These are phyloP conservation scores for Phyllostachys edulis DNA, from an alignment of 176 grass and related monocot species.

Conservation along the genomic window DNA sequence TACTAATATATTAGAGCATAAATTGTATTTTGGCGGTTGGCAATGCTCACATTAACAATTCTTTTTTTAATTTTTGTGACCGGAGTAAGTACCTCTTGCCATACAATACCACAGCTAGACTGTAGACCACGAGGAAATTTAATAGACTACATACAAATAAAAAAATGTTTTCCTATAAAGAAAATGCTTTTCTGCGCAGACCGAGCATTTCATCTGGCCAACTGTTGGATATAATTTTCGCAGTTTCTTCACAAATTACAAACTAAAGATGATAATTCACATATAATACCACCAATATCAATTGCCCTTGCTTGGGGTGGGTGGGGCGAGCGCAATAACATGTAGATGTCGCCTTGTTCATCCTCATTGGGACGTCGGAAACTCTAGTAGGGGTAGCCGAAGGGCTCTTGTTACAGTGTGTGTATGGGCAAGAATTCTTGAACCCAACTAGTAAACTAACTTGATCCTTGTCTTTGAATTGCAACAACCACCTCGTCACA, in stretches of 20 bases:
- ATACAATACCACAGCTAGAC: neutral
- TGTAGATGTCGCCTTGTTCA: neutral
- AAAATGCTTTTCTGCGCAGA: neutral
- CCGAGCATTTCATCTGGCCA: neutral
- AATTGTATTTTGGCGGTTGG: too few species aligned
- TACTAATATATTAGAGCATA: too few species aligned
- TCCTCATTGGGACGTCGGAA: neutral
- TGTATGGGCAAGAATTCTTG: conserved; percentile 2
- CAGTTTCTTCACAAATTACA: neutral
- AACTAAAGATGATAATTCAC: neutral
- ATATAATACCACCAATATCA: neutral
- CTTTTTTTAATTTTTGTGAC: too few species aligned
- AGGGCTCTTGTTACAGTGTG: neutral
- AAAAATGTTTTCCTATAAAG: neutral
- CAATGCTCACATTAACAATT: too few species aligned
- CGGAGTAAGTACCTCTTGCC: neutral
- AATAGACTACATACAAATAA: neutral
- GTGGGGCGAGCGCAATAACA: neutral
- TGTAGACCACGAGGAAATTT: neutral
- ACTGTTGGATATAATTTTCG: neutral
- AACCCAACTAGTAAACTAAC: conserved; percentile 34
- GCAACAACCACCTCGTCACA: conserved; percentile 71
- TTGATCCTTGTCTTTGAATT: conserved; percentile 72
- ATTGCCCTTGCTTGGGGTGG: conserved; percentile 4
- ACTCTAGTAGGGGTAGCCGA: neutral